A percentile compares a stretch with the other conserved stretches of the same genome.
Evolutionary conservation across 257 asterid genomes (phyloP).

Genomic region (Lycium ferocissimum): DNA sequence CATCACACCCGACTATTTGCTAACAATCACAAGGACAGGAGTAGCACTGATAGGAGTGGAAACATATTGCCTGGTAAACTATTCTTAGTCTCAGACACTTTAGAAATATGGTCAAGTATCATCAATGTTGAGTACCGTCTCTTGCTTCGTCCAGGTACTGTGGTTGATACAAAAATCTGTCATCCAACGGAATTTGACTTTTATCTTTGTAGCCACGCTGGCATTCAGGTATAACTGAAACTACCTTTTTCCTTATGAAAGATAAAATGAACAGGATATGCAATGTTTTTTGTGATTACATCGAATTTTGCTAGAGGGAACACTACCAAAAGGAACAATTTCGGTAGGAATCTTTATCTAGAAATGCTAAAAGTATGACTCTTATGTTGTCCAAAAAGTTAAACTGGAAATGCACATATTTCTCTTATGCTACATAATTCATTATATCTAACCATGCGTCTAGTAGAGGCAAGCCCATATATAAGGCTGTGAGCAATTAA

Average conservation of each 20-base stretch:
- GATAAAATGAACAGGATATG: background rate
- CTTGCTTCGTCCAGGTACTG: constrained; percentile 65
- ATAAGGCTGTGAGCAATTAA: no score
- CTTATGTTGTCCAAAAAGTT: background rate
- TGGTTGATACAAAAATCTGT: constrained; percentile 93
- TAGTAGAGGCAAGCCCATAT: background rate
- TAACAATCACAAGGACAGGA: constrained; percentile 84
- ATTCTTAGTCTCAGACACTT: background rate
- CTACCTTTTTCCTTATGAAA: background rate
- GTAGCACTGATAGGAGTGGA: constrained; percentile 93
- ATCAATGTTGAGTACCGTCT: background rate
- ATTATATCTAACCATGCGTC: background rate
- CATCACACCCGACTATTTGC: constrained; percentile 94
- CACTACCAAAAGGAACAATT: background rate
- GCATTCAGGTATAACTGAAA: constrained; percentile 74
- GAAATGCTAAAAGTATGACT: background rate
- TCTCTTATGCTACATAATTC: background rate
- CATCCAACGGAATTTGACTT: constrained; percentile 97
- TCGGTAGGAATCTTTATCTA: background rate
- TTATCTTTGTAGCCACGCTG: constrained; percentile 97
- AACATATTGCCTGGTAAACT: constrained; percentile 85
- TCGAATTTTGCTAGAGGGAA: background rate
- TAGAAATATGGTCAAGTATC: background rate
- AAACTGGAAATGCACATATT: background rate
- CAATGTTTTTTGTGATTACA: background rate